phyloP scores from a whole-genome alignment of 2,329 filamentous ascomycete species.

The Arthrobotrys sinensis region DNA sequence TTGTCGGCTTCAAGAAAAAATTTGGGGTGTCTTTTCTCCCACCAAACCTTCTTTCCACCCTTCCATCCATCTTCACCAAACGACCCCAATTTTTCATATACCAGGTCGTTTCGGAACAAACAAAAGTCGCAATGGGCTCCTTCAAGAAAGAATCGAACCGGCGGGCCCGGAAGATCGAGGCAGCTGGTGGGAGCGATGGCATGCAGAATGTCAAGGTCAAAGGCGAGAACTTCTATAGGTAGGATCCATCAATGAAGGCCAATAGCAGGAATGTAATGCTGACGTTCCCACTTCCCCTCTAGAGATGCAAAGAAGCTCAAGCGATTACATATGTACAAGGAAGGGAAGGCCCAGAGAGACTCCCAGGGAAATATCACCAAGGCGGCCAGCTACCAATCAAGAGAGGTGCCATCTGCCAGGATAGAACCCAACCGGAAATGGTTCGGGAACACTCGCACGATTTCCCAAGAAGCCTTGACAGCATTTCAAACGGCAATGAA shows the following conservation, averaged over 20 bases:
- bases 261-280: neutral
- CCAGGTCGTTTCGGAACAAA: neutral
- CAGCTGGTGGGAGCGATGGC: slow-evolving; percentile 76
- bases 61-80: slow-evolving; percentile 31
- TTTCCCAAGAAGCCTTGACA: slow-evolving; percentile 87
- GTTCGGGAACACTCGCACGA: slow-evolving; percentile 92
- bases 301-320: slow-evolving; percentile 85
- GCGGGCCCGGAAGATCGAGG: slow-evolving; percentile 63
- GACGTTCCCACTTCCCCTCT: neutral
- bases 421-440: slow-evolving; percentile 97
- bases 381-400: slow-evolving; percentile 85
- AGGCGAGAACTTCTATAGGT: slow-evolving; percentile 94
- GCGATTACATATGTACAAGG: slow-evolving; percentile 89
- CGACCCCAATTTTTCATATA: neutral
- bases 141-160: slow-evolving; percentile 65
- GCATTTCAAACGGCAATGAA: slow-evolving; percentile 93
- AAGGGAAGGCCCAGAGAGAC: slow-evolving; percentile 85
- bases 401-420: slow-evolving; percentile 84
- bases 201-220: slow-evolving; percentile 93
- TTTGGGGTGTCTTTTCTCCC: slow-evolving; percentile 26
- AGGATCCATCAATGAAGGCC: slow-evolving; percentile 70
- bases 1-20: slow-evolving; percentile 37
- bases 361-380: slow-evolving; percentile 86
- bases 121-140: slow-evolving; percentile 62
- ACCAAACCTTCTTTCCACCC: slow-evolving; percentile 27